Evolutionary conservation across 1,284 basidiomycete species (phyloP).

Genomic region (Fomitopsis palustris): DNA sequence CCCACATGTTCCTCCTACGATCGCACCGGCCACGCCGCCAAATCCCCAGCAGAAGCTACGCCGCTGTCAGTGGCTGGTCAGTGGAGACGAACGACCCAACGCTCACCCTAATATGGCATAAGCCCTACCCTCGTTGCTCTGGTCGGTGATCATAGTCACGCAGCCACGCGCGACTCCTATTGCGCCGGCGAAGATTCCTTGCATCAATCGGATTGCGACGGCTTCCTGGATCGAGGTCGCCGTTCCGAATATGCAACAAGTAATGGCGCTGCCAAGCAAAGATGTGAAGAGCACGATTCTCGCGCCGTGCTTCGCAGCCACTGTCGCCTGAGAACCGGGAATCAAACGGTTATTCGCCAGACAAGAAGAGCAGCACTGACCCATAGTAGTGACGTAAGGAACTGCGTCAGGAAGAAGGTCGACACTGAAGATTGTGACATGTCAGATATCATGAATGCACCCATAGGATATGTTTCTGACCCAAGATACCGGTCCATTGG

Average conservation of each 20-base stretch:
- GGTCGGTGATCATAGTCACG: conserved; percentile 85
- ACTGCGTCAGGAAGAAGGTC: conserved; percentile 82
- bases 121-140: conserved; percentile 89
- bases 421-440: conserved; percentile 60
- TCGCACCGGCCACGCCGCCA: conserved; percentile 88
- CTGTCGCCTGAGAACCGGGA: conserved; percentile 67
- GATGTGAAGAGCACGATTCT: conserved; percentile 85
- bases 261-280: conserved; percentile 78
- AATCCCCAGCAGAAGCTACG: conserved; percentile 88
- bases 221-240: conserved; percentile 80
- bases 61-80: not conserved
- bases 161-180: conserved; percentile 91
- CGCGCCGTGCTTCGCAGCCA: conserved; percentile 88
- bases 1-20: conserved; percentile 83
- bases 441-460: too few relatives aligned
- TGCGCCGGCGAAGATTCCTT: conserved; percentile 94
- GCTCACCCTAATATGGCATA: conserved; percentile 87
- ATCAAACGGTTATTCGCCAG: not conserved
- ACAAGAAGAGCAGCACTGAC: conserved; percentile 32
- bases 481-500: conserved; percentile 82
- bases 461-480: too few relatives aligned
- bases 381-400: conserved; percentile 91
- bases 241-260: conserved; percentile 85
- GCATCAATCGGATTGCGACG: conserved; percentile 84
- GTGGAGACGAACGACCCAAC: not conserved